Evolutionary conservation across 768 basidiomycete species (phyloP), one percentile per base, ranked within the genome.

Genomic region (Suillus subaureus): DNA sequence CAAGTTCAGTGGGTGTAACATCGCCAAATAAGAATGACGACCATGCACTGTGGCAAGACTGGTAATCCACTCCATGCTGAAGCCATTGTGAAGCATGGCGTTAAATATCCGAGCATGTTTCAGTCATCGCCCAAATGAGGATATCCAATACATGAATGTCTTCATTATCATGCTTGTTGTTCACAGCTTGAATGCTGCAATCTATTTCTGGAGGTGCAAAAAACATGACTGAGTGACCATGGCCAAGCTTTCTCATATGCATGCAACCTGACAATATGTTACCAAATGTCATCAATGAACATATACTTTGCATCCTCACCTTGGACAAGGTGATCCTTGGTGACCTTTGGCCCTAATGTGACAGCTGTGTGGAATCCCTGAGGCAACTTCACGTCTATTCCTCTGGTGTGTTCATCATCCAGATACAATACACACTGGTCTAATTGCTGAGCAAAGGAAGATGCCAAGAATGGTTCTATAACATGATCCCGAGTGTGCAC

Each of bases 331-430:
- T 81, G 76, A 73, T 87, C 86, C 64, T 87, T 87, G 0, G 81
- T 83, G 9, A 87, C 72, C 49, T 80, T 84, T 6, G 81, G 81
- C 0, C 85, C 86, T 2, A 86, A 68, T 3, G 84, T 85, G 5
- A 85, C 83, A 6, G 79, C 81, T 6, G 83, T 82, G 5, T 80
- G 75, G 42, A 74, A 79, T 21, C 75, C 64, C 1, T 23, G 63
- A 0, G 86, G 85, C 39, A 87, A 73, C 51, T 81, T 86, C 16
- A 87, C 72, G 64, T 87, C 85, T 0, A 85, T 87, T 6, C 85
- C 85, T 15, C 73, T 47, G 2, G 73, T 73, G 64, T 86, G 85
- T 0, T 83, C 82, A 60, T 87, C 85, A 57, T 87, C 85, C 0
- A 87, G 80, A 67, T 87, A 87, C 2, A 86, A 69, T 6, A 83